Conservation (phyloP, 148 eudicot species). For the Rhododendron henanense region DNA sequence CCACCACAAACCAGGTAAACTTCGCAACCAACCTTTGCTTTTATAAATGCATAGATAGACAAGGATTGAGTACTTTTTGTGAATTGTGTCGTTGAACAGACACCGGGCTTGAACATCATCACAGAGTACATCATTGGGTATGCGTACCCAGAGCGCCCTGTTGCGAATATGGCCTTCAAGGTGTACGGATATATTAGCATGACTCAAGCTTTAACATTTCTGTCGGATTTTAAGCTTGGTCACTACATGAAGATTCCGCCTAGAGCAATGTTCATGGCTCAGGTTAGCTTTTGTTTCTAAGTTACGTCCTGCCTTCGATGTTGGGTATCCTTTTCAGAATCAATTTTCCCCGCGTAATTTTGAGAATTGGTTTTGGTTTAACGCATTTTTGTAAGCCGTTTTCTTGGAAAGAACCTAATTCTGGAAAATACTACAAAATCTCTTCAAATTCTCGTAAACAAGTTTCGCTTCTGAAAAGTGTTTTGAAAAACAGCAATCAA, state of each 20-base stretch:
- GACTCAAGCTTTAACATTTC: slow-evolving; percentile 60
- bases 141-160: slow-evolving; percentile 65
- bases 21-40: not conserved
- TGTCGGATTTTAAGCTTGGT: slow-evolving; percentile 73
- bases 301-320: not conserved
- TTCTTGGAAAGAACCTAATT: not conserved
- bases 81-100: slow-evolving; percentile 28
- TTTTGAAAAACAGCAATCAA: too few species aligned
- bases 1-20: slow-evolving; percentile 78
- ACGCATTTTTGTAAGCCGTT: not conserved
- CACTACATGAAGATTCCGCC: slow-evolving; percentile 96
- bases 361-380: not conserved
- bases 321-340: not conserved
- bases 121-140: slow-evolving; percentile 80
- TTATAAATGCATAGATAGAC: not conserved
- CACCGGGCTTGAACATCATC: slow-evolving; percentile 75
- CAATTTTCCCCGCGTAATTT: not conserved
- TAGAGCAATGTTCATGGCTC: slow-evolving; percentile 67
- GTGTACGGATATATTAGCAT: slow-evolving; percentile 88
- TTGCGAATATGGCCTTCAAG: slow-evolving; percentile 86
- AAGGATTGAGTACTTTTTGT: not conserved
- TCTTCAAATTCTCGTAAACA: too few species aligned
- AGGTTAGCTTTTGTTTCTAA: slow-evolving; percentile 27
- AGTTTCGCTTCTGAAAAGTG: too few species aligned
- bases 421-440: not conserved